Evolutionary conservation across 2,329 filamentous ascomycete genomes (phyloP), one percentile per base, ranked within the genome.

Genomic region (Phaeosphaeriaceae sp.): DNA sequence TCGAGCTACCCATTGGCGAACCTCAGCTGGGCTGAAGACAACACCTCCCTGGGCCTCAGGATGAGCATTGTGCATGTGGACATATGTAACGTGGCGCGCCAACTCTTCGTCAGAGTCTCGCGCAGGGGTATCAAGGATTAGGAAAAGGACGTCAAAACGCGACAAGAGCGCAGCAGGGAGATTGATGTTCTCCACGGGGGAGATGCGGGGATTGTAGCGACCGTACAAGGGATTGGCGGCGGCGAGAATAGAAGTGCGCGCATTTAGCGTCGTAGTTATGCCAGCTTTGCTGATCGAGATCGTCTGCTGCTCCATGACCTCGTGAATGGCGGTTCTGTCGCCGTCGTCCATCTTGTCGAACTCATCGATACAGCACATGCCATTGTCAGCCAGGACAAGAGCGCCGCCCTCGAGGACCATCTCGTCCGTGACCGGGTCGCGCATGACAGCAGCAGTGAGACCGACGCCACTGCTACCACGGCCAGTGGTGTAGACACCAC

Each of bases 121-220:
- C 19, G 89, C 89, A 2, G 95, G 94, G 40, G 92, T 97, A 81
- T 99, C 95, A 58, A 99, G 90, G 70, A 99, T 93, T 48, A 99
- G 85, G 85, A 98, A 99, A 67, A 99, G 87, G 67, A 99, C 86
- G 77, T 99, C 95, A 80, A 99, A 99, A 86, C 95, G 92, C 58
- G 94, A 97, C 54, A 99, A 87, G 20, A 99, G 87, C 20, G 95
- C 95, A 19, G 95, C 95, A n/a, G 95, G 95, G 42, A 99, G 88
- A 79, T 99, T 99, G 81, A 99, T 99, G 79, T 99, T 99, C 79
- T 99, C 95, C 24, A 99, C 93, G 0, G 95, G 95, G 0, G 94
- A 97, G 69, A 99, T 91, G 63, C 93, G 92, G 56, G 95, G 95
- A 81, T 99, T 99, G 84, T 99, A 99, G 62, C 95, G 92, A 63